A percentile compares a stretch with the other conserved stretches of the same genome.
Evolutionary conservation across 1,139 yeast species (phyloP).

Genomic region (Suhomyces guaymorum): DNA sequence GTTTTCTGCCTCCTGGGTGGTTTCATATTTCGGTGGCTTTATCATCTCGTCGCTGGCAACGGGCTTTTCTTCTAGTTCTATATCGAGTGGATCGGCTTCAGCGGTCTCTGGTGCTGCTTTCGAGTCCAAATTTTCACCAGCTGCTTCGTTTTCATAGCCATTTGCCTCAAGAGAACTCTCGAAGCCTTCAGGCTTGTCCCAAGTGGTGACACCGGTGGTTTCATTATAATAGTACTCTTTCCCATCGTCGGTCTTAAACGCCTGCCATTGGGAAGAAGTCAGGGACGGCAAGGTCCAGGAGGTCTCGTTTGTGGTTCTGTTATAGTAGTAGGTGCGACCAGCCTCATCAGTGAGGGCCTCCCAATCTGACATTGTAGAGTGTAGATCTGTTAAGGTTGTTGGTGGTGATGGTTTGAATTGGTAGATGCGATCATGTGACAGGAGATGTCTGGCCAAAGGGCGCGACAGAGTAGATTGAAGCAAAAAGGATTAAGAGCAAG

Average conservation of each 20-base stretch:
- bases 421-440: background rate
- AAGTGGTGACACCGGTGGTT: conserved; percentile 66
- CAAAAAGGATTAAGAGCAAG: no score
- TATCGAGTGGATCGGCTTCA: conserved; percentile 12
- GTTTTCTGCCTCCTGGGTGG: conserved; percentile 40
- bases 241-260: conserved; percentile 68
- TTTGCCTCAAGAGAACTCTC: no score
- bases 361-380: conserved; percentile 39
- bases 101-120: no score
- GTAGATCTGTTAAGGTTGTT: no score
- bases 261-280: conserved; percentile 59
- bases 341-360: conserved; percentile 61
- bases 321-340: conserved; percentile 73
- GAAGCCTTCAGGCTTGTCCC: conserved; percentile 69
- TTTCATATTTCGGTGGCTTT: conserved; percentile 18
- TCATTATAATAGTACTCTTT: conserved; percentile 70
- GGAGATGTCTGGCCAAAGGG: no score
- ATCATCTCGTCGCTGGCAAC: conserved; percentile 14
- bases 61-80: conserved; percentile 15
- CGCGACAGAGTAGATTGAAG: no score
- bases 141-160: conserved; percentile 3
- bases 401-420: background rate
- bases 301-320: conserved; percentile 64
- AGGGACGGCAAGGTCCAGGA: conserved; percentile 81
- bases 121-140: no score